Percentiles rank a stretch among this genome's conserved stretches.
phyloP scores from a whole-genome alignment of 805 yeast species.

The Kazachstania kunashirensis region DNA sequence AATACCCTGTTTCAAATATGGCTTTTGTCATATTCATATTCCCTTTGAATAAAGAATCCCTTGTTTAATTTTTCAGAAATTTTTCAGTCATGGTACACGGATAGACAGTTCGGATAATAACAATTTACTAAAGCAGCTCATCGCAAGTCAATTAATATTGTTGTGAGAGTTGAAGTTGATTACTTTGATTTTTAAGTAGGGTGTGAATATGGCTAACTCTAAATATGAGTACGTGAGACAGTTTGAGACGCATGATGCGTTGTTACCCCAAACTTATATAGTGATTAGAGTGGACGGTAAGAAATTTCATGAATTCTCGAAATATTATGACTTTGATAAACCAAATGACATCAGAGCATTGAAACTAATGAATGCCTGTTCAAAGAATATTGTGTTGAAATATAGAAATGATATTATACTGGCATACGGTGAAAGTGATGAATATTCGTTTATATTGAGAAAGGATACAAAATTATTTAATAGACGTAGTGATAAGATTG shows the following conservation, averaged over 20 bases:
- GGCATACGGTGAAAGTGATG: conserved; percentile 95
- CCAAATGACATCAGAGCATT: conserved; percentile 83
- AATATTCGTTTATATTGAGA: conserved; percentile 72
- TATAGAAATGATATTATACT: conserved; percentile 61
- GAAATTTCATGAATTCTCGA: conserved; percentile 82
- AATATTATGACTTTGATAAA: conserved; percentile 62
- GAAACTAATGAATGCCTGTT: conserved; percentile 72
- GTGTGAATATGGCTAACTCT: conserved; percentile 66
- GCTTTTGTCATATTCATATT: too few relatives aligned
- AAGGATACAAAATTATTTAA: conserved; percentile 63
- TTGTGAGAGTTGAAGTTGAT: too few relatives aligned
- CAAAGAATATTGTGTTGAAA: conserved; percentile 49
- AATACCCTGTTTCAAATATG: background rate
- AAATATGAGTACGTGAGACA: conserved; percentile 76
- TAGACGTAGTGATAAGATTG: conserved; percentile 69
- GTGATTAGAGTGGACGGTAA: conserved; percentile 87
- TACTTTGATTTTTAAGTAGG: background rate
- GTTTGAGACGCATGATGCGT: conserved; percentile 64
- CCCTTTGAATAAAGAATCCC: too few relatives aligned
- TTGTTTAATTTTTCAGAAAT: too few relatives aligned
- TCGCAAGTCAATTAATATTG: too few relatives aligned
- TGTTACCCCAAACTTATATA: conserved; percentile 73
- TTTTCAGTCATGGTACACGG: too few relatives aligned
- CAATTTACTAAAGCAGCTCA: too few relatives aligned
- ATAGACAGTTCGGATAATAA: too few relatives aligned